Conservation (phyloP, 257 asterid species). For the Pogostemon cablin region DNA sequence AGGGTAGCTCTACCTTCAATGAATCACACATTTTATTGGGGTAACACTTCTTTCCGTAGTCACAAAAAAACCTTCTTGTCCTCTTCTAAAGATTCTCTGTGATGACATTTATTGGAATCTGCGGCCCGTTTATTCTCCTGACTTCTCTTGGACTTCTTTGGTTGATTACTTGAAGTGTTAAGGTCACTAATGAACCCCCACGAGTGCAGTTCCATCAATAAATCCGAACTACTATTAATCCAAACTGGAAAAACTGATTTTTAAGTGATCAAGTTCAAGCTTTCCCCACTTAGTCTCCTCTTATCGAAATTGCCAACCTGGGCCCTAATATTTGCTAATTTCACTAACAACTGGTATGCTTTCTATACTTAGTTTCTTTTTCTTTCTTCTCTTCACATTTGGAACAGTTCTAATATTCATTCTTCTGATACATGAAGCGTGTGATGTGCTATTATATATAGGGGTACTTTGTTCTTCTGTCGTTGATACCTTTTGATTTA, state of each 20-base stretch:
- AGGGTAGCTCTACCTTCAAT: constrained; percentile 95
- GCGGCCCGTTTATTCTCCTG: constrained; percentile 88
- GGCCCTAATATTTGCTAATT: constrained; percentile 89
- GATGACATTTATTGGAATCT: constrained; percentile 71
- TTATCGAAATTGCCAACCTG: constrained; percentile 80
- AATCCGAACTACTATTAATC: constrained; percentile 66
- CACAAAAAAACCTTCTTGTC: background rate
- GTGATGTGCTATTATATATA: constrained; percentile 45
- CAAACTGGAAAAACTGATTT: constrained; percentile 82
- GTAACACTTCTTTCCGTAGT: constrained; percentile 35
- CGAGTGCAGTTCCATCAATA: constrained; percentile 57
- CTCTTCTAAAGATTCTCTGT: constrained; percentile 42
- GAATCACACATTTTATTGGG: constrained; percentile 79
- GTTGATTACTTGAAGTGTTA: constrained; percentile 61
- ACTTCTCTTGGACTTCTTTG: constrained; percentile 85
- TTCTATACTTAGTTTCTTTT: constrained; percentile 12
- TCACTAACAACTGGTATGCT: constrained; percentile 78
- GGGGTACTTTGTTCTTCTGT: constrained; percentile 97
- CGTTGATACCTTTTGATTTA: constrained; percentile 99
- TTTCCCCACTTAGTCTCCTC: constrained; percentile 66
- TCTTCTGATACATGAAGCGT: background rate
- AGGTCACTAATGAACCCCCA: constrained; percentile 70
- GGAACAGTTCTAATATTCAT: background rate
- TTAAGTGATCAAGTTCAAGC: constrained; percentile 46
- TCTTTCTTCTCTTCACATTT: background rate